phyloP scores from a whole-genome alignment of 139 green algal species.

The Medakamo hakoo region DNA sequence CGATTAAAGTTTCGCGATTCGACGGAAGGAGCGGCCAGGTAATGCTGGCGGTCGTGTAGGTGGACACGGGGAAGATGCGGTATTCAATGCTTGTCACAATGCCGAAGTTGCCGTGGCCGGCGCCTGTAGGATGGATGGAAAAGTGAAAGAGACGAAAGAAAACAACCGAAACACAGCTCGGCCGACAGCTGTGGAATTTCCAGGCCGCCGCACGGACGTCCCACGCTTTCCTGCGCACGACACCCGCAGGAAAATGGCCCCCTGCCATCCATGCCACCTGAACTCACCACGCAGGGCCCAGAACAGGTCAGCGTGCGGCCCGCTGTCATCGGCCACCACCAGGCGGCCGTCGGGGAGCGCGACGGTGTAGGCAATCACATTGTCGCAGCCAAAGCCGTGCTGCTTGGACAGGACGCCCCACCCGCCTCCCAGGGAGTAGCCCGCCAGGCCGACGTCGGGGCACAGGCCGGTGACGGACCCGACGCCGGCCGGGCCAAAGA shows the following conservation, averaged over 20 bases:
- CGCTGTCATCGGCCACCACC: constrained; percentile 1
- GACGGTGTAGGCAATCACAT: neutral
- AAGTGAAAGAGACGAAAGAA: no score
- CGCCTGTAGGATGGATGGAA: no score
- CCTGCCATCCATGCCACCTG: no score
- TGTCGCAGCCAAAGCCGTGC: constrained; percentile 1
- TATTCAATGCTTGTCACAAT: neutral
- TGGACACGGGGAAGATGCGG: neutral
- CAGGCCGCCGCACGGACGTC: no score
- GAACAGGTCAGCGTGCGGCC: neutral
- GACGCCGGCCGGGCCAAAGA: neutral
- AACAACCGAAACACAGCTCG: no score
- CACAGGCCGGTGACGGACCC: neutral
- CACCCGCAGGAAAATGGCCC: no score
- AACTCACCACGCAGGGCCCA: constrained; percentile 4
- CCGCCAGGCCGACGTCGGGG: constrained; percentile 1
- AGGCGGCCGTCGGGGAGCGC: constrained; percentile 4
- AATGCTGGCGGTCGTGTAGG: neutral
- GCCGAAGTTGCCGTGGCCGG: constrained; percentile 6
- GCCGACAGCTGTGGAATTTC: no score
- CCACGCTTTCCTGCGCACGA: no score
- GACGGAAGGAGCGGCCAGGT: neutral
- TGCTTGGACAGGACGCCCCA: constrained; percentile 1
- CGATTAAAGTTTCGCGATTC: no score
- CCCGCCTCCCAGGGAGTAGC: constrained; percentile 3